Conservation (phyloP, 2,329 filamentous ascomycete genomes). For the Fusarium euwallaceae region DNA sequence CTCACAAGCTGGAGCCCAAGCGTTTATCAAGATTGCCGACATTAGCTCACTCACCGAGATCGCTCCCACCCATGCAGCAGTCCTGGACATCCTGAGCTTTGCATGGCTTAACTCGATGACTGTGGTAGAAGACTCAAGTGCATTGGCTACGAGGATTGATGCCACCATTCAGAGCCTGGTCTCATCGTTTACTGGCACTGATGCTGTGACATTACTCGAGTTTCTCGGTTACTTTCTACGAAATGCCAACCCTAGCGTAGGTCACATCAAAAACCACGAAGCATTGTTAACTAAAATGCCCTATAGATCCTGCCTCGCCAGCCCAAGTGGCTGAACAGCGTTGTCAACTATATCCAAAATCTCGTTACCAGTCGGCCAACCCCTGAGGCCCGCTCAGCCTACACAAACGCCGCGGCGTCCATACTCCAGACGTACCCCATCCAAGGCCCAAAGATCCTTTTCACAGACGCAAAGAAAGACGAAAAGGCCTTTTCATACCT, state of each 20-base stretch:
- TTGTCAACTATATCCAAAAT: conserved; percentile 63
- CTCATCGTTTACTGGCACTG: conserved; percentile 68
- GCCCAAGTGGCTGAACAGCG: conserved; percentile 66
- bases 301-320: conserved; percentile 61
- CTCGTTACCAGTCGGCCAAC: conserved; percentile 69
- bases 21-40: conserved; percentile 64
- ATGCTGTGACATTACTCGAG: conserved; percentile 69
- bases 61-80: conserved; percentile 65
- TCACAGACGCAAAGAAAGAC: conserved; percentile 58
- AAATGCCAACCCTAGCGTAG: conserved; percentile 62
- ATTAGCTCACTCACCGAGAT: conserved; percentile 69
- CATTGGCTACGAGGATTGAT: conserved; percentile 59
- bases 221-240: conserved; percentile 68
- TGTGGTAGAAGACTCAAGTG: conserved; percentile 45
- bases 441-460: conserved; percentile 63
- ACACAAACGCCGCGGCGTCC: conserved; percentile 69
- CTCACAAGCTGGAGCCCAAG: conserved; percentile 62
- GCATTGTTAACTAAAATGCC: conserved; percentile 17
- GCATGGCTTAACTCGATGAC: conserved; percentile 67
- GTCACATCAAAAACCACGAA: conserved; percentile 28
- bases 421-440: conserved; percentile 69
- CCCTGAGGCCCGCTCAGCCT: conserved; percentile 67
- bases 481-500: conserved; percentile 72
- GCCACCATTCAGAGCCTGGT: conserved; percentile 62
- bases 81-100: conserved; percentile 67